Evolutionary conservation across 768 basidiomycete species (phyloP).

Genomic region (Lentinula edodes): DNA sequence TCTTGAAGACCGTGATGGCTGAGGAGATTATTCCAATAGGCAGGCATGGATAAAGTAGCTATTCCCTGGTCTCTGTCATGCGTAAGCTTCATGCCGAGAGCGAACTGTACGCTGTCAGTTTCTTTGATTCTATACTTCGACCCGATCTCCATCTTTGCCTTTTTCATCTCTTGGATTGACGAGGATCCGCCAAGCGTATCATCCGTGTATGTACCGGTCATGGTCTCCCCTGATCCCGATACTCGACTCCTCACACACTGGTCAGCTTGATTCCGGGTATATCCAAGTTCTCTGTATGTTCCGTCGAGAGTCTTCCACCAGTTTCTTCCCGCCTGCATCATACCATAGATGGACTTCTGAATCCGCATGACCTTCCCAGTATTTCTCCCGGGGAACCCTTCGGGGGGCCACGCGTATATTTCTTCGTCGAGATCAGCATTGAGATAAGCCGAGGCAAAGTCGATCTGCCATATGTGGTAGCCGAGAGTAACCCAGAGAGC

Average conservation of each 20-base stretch:
- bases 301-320: constrained; percentile 1
- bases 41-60: too few species aligned
- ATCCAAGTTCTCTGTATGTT: background rate
- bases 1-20: too few species aligned
- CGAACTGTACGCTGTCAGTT: background rate
- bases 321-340: constrained; percentile 3
- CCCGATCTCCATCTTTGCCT: background rate
- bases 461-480: constrained; percentile 4
- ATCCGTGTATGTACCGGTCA: constrained; percentile 5
- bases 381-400: too few species aligned
- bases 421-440: constrained; percentile 5
- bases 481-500: constrained; percentile 7
- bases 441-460: constrained; percentile 1
- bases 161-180: background rate
- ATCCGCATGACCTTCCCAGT: background rate
- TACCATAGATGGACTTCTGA: background rate
- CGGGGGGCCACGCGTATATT: too few species aligned
- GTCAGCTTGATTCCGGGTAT: background rate
- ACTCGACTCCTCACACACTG: background rate
- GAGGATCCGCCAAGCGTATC: constrained; percentile 2
- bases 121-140: too few species aligned
- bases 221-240: background rate
- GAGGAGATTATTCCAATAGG: too few species aligned
- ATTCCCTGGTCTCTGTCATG: too few species aligned
- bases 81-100: too few species aligned